Evolutionary conservation across 768 basidiomycete species (phyloP), one percentile per base, ranked within the genome.

Genomic region (Rubroboletus pulcherrimus): DNA sequence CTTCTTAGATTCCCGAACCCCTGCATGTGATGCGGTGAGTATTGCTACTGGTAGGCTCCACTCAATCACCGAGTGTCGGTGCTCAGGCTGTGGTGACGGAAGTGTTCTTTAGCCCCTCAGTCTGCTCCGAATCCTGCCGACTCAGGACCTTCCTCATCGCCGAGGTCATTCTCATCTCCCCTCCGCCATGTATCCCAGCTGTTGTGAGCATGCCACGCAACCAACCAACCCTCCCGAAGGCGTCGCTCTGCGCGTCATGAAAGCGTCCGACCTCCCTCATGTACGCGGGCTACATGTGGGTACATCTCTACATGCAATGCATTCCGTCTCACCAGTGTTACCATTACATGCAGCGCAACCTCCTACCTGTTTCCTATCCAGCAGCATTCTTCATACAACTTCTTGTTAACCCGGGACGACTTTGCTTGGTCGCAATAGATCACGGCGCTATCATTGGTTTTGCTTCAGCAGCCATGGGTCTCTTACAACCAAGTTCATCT

Each of bases 331-430:
- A 58, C 53, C 15, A 29, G 14, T 3, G 26, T 35, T 14, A 9
- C 29, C 35, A 19, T 41, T 26, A 19, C 26, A n/a, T 21, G 3
- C 41, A 71, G 70, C 62, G 55, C 31, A 58, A 43, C 33, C 63
- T 71, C 35, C 57, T 71, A 9, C 65, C 70, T 11, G 53, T 63
- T 46, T 55, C 65, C 47, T 71, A 71, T 49, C 70, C 70, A 10
- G 17, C 53, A 2, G 52, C 71, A n/a, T 71, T 71, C 51, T 71
- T 73, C 45, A 39, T 73, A 24, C 70, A 71, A 35, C 67, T 71
- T 19, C 62, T 73, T 9, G 49, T 73, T 7, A 65, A 71, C 10
- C 57, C 69, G 1, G 55, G 55, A 40, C 71, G 61, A 15, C 67
- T 73, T 26, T 72, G 70, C 53, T 24, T 72, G 1, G 54, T 71